Conservation (phyloP, 331 rosid species). For the Cucumis variabilis region DNA sequence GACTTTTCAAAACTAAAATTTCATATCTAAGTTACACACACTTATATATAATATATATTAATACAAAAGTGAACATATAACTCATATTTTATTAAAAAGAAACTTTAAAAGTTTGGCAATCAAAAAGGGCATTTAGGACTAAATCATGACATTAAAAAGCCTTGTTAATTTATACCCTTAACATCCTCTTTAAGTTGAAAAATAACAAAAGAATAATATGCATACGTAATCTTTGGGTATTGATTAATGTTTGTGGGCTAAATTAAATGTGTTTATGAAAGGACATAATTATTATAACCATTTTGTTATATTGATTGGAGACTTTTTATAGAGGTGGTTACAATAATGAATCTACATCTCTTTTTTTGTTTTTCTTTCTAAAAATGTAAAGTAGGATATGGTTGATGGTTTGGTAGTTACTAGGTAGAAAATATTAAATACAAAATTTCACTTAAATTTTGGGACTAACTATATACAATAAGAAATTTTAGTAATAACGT, state of each 20-base stretch:
- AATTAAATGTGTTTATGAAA: not conserved
- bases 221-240: not conserved
- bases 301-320: not conserved
- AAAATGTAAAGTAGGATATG: too few species aligned
- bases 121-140: not conserved
- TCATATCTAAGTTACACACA: not conserved
- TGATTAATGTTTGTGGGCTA: constrained; percentile 23
- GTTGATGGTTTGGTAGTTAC: too few species aligned
- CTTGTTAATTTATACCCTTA: not conserved
- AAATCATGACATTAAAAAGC: not conserved
- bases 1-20: too few species aligned
- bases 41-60: not conserved
- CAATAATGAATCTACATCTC: not conserved
- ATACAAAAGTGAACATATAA: not conserved
- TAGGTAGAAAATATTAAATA: too few species aligned
- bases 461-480: too few species aligned
- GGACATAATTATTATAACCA: not conserved
- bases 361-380: too few species aligned
- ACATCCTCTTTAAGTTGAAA: not conserved
- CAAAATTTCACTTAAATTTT: too few species aligned
- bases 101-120: not conserved
- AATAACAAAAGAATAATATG: not conserved
- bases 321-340: not conserved
- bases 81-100: not conserved
- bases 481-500: too few species aligned